A percentile compares a stretch with the other conserved stretches of the same genome.
These are phyloP conservation scores for Blastobotrys terrestris DNA, from an alignment of 805 yeast species.

Conservation along the genomic window DNA sequence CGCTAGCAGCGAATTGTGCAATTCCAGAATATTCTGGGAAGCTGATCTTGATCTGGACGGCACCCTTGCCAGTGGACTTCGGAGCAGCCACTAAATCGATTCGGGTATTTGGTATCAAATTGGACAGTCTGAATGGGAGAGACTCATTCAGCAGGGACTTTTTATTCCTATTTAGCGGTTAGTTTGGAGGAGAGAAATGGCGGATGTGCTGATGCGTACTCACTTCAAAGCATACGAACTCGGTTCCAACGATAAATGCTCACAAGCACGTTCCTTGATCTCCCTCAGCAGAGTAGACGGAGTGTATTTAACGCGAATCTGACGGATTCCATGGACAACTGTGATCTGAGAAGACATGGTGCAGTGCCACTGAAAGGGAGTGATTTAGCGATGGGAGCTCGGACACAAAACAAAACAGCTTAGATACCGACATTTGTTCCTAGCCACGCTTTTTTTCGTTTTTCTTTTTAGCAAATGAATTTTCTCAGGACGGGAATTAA, in stretches of 20 bases:
- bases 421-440: background rate
- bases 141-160: slow-evolving; percentile 12
- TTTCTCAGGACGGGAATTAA: background rate
- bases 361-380: background rate
- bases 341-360: slow-evolving; percentile 10
- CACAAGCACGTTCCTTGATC: slow-evolving; percentile 18
- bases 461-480: background rate
- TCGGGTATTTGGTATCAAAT: slow-evolving; percentile 19
- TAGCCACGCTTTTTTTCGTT: background rate
- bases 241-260: slow-evolving; percentile 10
- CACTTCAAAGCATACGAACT: slow-evolving; percentile 15
- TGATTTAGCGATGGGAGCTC: background rate
- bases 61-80: background rate
- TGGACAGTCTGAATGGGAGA: slow-evolving; percentile 18
- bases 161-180: slow-evolving; percentile 6
- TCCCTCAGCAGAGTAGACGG: slow-evolving; percentile 18
- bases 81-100: slow-evolving; percentile 18
- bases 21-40: slow-evolving; percentile 16
- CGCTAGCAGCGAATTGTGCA: slow-evolving; percentile 15
- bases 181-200: too few species aligned
- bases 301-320: slow-evolving; percentile 16
- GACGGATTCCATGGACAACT: slow-evolving; percentile 12
- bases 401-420: background rate
- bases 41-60: slow-evolving; percentile 13
- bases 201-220: slow-evolving; percentile 1